Base-by-base conservation (phyloP, 768 basidiomycete species). In the Boletus pseudopeckii region DNA sequence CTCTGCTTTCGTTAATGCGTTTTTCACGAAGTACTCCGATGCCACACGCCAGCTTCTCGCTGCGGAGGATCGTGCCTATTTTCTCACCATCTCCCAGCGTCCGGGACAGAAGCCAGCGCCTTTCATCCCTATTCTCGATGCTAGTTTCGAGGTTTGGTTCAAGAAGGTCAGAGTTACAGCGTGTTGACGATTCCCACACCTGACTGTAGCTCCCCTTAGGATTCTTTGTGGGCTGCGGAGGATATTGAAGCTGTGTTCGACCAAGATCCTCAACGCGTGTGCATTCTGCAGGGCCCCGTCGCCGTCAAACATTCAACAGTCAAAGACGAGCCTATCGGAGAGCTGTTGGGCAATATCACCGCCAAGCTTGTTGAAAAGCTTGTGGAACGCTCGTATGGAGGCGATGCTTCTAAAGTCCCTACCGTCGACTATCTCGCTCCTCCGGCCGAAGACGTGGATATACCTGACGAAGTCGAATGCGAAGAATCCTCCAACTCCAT, bases 231-330 rank as follows among this genome's bases (percentile, higher is more conserved):
- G 95, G 90, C 90, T 38, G 90, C 93, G 3, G 96, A 98, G 72
- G 97, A 99, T 69, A 94, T 98, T 59, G 97, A 98, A 56, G 96
- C 95, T 14, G 94, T 99, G 39, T 97, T 98, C 66, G 97, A 98
- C 73, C 93, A 96, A 74, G 97, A 98, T 71, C 96, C 96, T 24
- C 92, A 99, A 71, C 88, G 97, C 57, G 95, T 98, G 26, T 96
- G 93, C 66, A 96, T 99, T 62, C 83, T 99, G 48, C 94, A 97
- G 73, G 97, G 97, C 20, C 97, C 97, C 14, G 88, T 99, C 46
- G 94, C 97, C 1, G 92, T 84, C 56, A 94, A 90, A 71, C 85
- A 92, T 72, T 85, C 92, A 9, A 84, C 76, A 39, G 76, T 84
- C 64, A 96, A 93, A 72, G 93, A 99, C 64, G 92, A 96, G 71